A percentile compares a stretch with the other conserved stretches of the same genome.
phyloP scores from a whole-genome alignment of 2,329 filamentous ascomycete species.

The Fusarium siculi region DNA sequence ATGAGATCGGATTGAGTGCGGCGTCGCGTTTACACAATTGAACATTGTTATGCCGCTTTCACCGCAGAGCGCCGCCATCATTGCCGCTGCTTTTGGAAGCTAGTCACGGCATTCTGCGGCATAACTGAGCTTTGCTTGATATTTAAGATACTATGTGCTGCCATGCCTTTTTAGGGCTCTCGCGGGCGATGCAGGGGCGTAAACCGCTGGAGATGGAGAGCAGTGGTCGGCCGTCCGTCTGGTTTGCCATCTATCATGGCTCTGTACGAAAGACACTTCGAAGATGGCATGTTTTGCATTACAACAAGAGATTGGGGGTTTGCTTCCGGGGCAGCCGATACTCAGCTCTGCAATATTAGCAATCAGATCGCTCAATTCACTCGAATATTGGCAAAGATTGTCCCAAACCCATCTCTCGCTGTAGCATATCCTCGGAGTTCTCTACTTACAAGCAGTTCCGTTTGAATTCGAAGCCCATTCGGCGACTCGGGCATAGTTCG shows the following conservation, averaged over 20 bases:
- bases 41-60: not conserved
- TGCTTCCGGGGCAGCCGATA: not conserved
- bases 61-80: conserved; percentile 26
- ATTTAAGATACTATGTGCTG: conserved; percentile 1
- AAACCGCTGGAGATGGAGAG: not conserved
- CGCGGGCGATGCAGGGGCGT: conserved; percentile 19
- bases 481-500: conserved; percentile 47
- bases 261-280: not conserved
- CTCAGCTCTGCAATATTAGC: not conserved
- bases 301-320: not conserved
- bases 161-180: not conserved
- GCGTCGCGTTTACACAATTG: not conserved
- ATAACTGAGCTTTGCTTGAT: conserved; percentile 5
- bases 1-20: not conserved
- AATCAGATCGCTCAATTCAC: not conserved
- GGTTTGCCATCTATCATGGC: not conserved
- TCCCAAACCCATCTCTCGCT: not conserved
- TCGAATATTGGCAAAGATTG: not conserved
- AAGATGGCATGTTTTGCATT: not conserved
- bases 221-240: not conserved
- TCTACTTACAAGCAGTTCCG: not conserved
- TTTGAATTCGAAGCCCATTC: conserved; percentile 2
- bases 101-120: conserved; percentile 25
- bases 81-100: conserved; percentile 1
- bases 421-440: not conserved